phyloP scores from a whole-genome alignment of 805 yeast species.

The Millerago galiae region DNA sequence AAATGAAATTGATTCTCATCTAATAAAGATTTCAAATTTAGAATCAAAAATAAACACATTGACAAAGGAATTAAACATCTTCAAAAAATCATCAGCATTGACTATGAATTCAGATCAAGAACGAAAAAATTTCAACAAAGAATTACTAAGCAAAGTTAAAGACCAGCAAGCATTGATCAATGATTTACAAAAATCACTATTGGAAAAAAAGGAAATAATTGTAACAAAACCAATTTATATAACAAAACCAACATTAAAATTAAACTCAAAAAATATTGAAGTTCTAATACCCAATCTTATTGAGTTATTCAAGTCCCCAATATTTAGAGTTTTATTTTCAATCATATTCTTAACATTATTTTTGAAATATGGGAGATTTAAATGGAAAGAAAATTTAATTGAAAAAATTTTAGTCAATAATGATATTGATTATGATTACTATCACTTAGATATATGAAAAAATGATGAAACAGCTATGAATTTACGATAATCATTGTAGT shows the following conservation, averaged over 20 bases:
- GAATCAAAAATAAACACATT: conserved; percentile 3
- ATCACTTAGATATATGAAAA: conserved; percentile 12
- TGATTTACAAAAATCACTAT: conserved; percentile 9
- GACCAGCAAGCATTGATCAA: conserved; percentile 15
- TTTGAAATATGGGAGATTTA: not conserved
- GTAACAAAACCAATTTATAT: conserved; percentile 3
- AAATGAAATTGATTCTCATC: conserved; percentile 6
- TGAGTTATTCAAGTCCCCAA: not conserved
- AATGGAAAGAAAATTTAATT: conserved; percentile 2
- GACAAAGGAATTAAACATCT: conserved; percentile 9
- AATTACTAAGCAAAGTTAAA: conserved; percentile 14
- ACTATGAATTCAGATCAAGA: conserved; percentile 1
- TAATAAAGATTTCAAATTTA: conserved; percentile 6
- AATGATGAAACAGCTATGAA: not conserved
- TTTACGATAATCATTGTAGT: not conserved
- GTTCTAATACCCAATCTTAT: not conserved
- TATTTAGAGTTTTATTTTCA: not conserved
- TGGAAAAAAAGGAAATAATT: conserved; percentile 6
- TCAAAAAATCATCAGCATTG: conserved; percentile 3
- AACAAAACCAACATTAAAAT: not conserved
- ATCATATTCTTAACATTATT: not conserved
- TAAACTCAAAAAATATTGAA: not conserved
- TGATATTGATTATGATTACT: conserved; percentile 20
- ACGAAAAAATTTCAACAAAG: conserved; percentile 11
- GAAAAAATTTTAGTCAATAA: conserved; percentile 3